A percentile compares a stretch with the other conserved stretches of the same genome.
phyloP scores from a whole-genome alignment of 2,329 filamentous ascomycete genomes.

The Epichloe coenophiala region DNA sequence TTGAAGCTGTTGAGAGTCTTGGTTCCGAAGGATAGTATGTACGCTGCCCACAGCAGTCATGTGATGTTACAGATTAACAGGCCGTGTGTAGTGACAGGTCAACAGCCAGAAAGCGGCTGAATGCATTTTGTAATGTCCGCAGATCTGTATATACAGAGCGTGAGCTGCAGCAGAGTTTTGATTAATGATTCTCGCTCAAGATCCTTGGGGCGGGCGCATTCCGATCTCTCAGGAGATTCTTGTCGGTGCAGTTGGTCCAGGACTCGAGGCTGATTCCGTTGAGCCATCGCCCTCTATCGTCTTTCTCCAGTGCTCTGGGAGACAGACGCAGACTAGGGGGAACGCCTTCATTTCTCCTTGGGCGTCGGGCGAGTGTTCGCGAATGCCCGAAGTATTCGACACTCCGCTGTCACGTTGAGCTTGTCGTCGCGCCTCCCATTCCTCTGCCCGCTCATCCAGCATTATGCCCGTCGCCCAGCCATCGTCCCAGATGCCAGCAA shows the following conservation, averaged over 20 bases:
- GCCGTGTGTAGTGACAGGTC: neutral
- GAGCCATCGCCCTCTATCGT: constrained; percentile 84
- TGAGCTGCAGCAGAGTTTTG: neutral
- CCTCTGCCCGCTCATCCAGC: constrained; percentile 69
- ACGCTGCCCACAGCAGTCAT: constrained; percentile 5
- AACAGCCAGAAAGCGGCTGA: neutral
- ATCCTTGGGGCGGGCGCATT: neutral
- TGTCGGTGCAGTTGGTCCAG: constrained; percentile 9
- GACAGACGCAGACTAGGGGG: constrained; percentile 86
- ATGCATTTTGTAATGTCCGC: neutral
- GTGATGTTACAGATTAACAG: constrained; percentile 5
- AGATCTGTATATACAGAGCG: constrained; percentile 2
- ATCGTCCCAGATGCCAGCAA: constrained; percentile 98
- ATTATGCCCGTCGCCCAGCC: constrained; percentile 94
- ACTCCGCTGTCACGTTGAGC: constrained; percentile 86
- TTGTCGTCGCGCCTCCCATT: constrained; percentile 68
- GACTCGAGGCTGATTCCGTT: constrained; percentile 45
- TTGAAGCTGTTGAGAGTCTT: constrained; percentile 2
- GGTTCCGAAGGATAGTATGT: constrained; percentile 7
- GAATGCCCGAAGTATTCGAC: constrained; percentile 59
- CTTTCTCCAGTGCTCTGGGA: constrained; percentile 92
- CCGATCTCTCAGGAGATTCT: constrained; percentile 3
- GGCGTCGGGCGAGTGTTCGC: constrained; percentile 47
- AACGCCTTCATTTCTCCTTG: constrained; percentile 84
- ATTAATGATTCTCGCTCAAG: neutral